phyloP scores from a whole-genome alignment of 306 rosid species.

The Acacia confusa region DNA sequence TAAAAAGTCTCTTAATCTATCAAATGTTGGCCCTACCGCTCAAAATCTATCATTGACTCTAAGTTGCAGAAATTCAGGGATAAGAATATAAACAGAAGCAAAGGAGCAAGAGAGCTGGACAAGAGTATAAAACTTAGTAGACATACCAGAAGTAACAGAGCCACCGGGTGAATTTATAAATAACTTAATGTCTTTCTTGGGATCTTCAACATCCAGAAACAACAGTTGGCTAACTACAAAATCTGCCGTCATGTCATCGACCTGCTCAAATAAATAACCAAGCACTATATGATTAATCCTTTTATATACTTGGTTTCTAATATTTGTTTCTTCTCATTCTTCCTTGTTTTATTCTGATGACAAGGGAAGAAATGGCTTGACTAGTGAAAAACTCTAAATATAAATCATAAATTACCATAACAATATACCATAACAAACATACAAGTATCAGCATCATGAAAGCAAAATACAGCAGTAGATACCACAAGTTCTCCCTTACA shows the following conservation, averaged over 20 bases:
- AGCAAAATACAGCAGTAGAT: not conserved
- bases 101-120: not conserved
- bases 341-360: not conserved
- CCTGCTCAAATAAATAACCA: constrained; percentile 54
- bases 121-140: not conserved
- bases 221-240: constrained; percentile 84
- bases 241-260: constrained; percentile 91
- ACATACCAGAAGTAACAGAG: constrained; percentile 88
- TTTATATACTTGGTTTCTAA: not conserved
- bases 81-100: not conserved
- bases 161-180: constrained; percentile 98
- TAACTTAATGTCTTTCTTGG: constrained; percentile 77
- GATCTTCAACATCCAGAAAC: constrained; percentile 87
- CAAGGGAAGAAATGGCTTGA: not conserved
- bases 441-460: not conserved
- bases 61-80: not conserved
- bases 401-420: constrained; percentile 26
- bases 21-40: not conserved
- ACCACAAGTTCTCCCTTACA: not conserved
- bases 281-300: constrained; percentile 12
- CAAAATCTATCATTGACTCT: not conserved
- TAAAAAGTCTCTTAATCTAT: not conserved
- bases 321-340: not conserved
- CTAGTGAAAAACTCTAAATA: not conserved
- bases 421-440: constrained; percentile 34